Evolutionary conservation across 768 basidiomycete species (phyloP).

Genomic region (Lactarius tabidus): DNA sequence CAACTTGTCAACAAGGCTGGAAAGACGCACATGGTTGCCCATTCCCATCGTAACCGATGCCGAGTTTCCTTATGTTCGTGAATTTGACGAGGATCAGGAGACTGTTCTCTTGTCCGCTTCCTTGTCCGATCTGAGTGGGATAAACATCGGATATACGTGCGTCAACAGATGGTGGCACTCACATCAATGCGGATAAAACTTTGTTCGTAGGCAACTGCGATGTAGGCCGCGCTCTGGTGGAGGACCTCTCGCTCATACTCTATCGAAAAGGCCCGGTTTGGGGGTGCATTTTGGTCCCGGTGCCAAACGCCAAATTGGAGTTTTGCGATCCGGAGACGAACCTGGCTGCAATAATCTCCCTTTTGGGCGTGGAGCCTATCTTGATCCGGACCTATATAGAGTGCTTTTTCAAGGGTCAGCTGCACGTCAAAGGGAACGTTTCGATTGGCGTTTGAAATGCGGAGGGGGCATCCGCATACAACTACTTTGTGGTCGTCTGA

Average conservation of each 20-base stretch:
- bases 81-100: conserved; percentile 16
- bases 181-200: conserved; percentile 63
- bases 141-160: neutral
- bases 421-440: conserved; percentile 5
- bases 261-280: conserved; percentile 48
- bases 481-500: conserved; percentile 30
- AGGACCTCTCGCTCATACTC: conserved; percentile 61
- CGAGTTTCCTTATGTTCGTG: conserved; percentile 20
- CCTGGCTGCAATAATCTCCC: conserved; percentile 38
- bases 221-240: conserved; percentile 44
- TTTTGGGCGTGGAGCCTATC: conserved; percentile 27
- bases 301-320: conserved; percentile 68
- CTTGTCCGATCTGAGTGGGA: conserved; percentile 14
- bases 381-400: conserved; percentile 32
- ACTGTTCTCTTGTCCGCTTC: conserved; percentile 12
- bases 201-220: conserved; percentile 65
- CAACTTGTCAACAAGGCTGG: too few relatives aligned
- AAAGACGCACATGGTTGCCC: conserved; percentile 11
- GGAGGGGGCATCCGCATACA: conserved; percentile 28
- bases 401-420: conserved; percentile 32
- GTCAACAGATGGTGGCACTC: conserved; percentile 21
- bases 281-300: conserved; percentile 28
- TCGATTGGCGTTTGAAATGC: conserved; percentile 21
- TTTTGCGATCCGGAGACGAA: conserved; percentile 49
- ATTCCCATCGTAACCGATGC: conserved; percentile 15